Conservation (phyloP, 2,329 filamentous ascomycete genomes). For the Ascochyta viciae-villosae region DNA sequence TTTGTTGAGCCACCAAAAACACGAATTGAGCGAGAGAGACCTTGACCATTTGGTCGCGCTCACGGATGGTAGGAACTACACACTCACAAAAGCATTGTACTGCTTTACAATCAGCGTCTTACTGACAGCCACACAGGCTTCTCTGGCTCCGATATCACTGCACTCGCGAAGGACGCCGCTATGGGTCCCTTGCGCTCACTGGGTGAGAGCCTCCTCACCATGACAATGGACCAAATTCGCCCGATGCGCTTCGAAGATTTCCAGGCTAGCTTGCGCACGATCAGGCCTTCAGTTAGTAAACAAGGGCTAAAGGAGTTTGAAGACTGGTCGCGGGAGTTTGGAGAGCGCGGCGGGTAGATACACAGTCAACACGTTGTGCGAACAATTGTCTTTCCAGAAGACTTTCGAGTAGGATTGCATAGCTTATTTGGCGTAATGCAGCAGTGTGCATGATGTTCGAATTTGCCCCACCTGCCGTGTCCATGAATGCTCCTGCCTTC, state of each 20-base stretch:
- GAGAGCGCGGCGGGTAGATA: constrained; percentile 79
- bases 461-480: constrained; percentile 15
- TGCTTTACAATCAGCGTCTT: neutral
- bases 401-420: neutral
- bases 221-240: constrained; percentile 92
- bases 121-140: constrained; percentile 69
- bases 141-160: constrained; percentile 95
- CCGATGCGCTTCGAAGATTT: constrained; percentile 87
- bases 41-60: constrained; percentile 76
- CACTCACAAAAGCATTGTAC: neutral
- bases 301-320: constrained; percentile 88
- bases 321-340: constrained; percentile 92
- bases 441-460: neutral
- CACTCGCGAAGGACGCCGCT: constrained; percentile 93
- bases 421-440: neutral
- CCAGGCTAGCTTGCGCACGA: constrained; percentile 79
- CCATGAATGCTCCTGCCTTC: constrained; percentile 16
- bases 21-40: constrained; percentile 74
- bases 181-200: constrained; percentile 94
- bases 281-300: constrained; percentile 87
- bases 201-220: constrained; percentile 86
- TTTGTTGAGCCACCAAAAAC: constrained; percentile 85
- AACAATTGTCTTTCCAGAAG: neutral
- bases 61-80: constrained; percentile 73
- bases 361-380: neutral